Evolutionary conservation across 2,329 filamentous ascomycete species (phyloP), one percentile per base, ranked within the genome.

Genomic region (Coniochaeta prunicola): DNA sequence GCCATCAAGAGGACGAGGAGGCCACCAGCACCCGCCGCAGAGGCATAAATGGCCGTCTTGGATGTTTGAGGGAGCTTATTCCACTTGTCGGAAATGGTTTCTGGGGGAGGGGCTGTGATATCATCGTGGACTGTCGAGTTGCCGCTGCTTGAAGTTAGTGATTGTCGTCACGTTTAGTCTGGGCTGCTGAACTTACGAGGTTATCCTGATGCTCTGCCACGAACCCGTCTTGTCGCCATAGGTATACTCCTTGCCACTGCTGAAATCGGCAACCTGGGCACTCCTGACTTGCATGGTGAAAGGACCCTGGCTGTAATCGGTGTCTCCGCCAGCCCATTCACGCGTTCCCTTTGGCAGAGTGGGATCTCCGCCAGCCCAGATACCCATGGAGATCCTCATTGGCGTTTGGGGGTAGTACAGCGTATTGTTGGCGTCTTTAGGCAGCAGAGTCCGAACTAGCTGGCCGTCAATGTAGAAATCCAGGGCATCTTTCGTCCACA

Each of bases 241-340:
- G 53, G 79, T 72, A 69, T 92, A 92, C 65, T 84, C 81, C 64
- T 83, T 83, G 53, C 85, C 83, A 56, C 77, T 81, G 67, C 81
- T 83, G 73, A 82, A 84, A 64, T 87, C 83, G 58, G 84, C 74
- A 2, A 84, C 70, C 19, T 68, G 69, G 13, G 76, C 76, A 31
- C 79, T 83, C 77, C 89, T 83, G 63, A 93, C 81, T 61, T 83
- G 85, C 89, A 92, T 92, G 65, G 80, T 85, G 75, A 83, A 93
- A 0, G 90, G 90, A 0, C 77, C 86, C 28, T 82, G 67, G 56
- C 70, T 69, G 70, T 87, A 92, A 70, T 91, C 79, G 45, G 88
- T 90, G 57, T 76, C 67, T 60, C 88, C 88, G 58, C 87, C 87
- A 59, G 88, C 88, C 88, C 88, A 91, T 59, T 85, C 75, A 57